phyloP scores from a whole-genome alignment of 2,329 filamentous ascomycete genomes.

The Leptographium radiaticola region DNA sequence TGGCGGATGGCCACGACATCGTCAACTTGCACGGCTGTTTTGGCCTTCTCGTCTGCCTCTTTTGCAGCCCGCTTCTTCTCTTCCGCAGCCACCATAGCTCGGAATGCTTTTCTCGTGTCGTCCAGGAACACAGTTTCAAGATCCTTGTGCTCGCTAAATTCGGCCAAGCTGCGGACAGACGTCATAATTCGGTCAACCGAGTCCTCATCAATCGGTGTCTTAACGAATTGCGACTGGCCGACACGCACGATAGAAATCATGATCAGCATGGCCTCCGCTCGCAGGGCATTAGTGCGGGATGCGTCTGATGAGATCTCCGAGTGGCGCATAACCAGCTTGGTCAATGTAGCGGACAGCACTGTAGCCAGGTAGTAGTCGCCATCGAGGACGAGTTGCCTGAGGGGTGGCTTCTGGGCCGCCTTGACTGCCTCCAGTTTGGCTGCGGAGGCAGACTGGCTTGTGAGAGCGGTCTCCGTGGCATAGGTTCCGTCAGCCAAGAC shows the following conservation, averaged over 20 bases:
- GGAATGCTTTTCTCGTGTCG: constrained; percentile 90
- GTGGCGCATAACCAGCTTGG: constrained; percentile 96
- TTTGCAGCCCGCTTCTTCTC: constrained; percentile 97
- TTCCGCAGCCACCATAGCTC: constrained; percentile 91
- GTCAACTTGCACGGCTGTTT: constrained; percentile 88
- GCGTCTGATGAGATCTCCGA: constrained; percentile 79
- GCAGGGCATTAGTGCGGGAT: constrained; percentile 82
- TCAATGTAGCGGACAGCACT: constrained; percentile 88
- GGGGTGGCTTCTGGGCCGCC: constrained; percentile 87
- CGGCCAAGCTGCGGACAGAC: constrained; percentile 81
- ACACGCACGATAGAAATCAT: constrained; percentile 99
- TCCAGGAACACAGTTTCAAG: constrained; percentile 87
- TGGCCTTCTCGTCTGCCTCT: constrained; percentile 83
- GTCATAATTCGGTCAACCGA: constrained; percentile 98
- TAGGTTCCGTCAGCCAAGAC: constrained; percentile 95
- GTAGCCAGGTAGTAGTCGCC: constrained; percentile 94
- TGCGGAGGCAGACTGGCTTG: constrained; percentile 72
- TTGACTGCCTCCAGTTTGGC: constrained; percentile 94
- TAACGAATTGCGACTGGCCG: constrained; percentile 97
- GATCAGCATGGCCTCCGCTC: constrained; percentile 96
- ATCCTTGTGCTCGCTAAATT: constrained; percentile 81
- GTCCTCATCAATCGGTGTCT: constrained; percentile 93
- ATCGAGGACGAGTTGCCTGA: constrained; percentile 89
- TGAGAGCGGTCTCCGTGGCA: constrained; percentile 90
- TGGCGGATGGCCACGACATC: constrained; percentile 90